Conservation (phyloP, 208 protist genomes). For the Leishmania aethiopica region DNA sequence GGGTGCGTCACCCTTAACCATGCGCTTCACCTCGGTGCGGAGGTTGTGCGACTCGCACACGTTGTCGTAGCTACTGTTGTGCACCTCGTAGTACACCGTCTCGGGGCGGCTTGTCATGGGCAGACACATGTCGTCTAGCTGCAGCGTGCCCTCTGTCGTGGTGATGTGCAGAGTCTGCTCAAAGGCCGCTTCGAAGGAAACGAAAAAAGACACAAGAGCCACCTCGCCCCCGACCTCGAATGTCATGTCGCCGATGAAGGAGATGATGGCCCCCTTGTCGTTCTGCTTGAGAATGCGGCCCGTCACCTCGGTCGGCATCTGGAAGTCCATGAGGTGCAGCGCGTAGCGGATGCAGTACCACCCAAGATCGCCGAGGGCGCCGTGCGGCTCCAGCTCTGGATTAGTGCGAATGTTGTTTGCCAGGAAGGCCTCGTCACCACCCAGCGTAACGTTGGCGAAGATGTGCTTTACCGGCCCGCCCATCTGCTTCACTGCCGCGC, state of each 20-base stretch:
- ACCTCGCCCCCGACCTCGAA: slow-evolving; percentile 34
- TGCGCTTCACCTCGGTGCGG: slow-evolving; percentile 16
- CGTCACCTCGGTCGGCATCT: slow-evolving; percentile 48
- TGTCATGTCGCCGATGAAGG: slow-evolving; percentile 41
- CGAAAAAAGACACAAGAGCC: slow-evolving; percentile 32
- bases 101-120: slow-evolving; percentile 25
- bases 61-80: slow-evolving; percentile 35
- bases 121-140: slow-evolving; percentile 40
- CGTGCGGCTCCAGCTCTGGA: slow-evolving; percentile 50
- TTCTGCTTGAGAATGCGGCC: slow-evolving; percentile 46
- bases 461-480: slow-evolving; percentile 50
- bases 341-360: slow-evolving; percentile 65
- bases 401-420: slow-evolving; percentile 49
- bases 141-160: slow-evolving; percentile 43
- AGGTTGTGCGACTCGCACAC: slow-evolving; percentile 22
- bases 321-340: slow-evolving; percentile 61
- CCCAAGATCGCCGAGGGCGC: slow-evolving; percentile 57
- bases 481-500: slow-evolving; percentile 25
- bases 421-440: slow-evolving; percentile 35
- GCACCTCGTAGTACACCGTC: slow-evolving; percentile 36
- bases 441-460: slow-evolving; percentile 33
- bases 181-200: slow-evolving; percentile 34
- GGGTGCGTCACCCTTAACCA: slow-evolving; percentile 20
- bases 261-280: slow-evolving; percentile 42
- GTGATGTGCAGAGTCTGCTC: slow-evolving; percentile 35